Conservation (phyloP, 129 eudicot genomes). For the Lonicera japonica region DNA sequence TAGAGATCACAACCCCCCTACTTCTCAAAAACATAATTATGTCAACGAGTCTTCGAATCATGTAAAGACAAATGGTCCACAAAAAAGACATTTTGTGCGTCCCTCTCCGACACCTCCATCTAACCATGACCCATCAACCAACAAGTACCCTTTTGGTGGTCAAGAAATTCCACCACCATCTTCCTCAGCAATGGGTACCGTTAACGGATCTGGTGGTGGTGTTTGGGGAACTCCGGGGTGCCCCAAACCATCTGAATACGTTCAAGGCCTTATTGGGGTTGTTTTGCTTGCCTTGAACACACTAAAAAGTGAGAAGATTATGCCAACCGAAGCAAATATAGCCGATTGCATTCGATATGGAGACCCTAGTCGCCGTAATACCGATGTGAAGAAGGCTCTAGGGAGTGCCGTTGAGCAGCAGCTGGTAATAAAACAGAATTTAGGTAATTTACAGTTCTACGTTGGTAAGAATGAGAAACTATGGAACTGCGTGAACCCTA, state of each 20-base stretch:
- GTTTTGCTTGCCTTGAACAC: conserved; percentile 73
- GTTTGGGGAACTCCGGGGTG: conserved; percentile 80
- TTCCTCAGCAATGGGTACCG: conserved; percentile 32
- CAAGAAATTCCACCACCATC: conserved; percentile 28
- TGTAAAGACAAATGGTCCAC: conserved; percentile 36
- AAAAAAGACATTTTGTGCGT: conserved; percentile 44
- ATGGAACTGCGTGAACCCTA: conserved; percentile 77
- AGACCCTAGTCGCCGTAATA: conserved; percentile 45
- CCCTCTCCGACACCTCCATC: too few relatives aligned
- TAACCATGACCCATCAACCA: conserved; percentile 25
- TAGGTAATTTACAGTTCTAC: conserved; percentile 47
- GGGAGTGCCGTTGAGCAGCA: conserved; percentile 74
- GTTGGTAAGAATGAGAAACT: conserved; percentile 65
- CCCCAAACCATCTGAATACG: conserved; percentile 71
- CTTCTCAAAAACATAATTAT: conserved; percentile 40
- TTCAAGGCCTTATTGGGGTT: conserved; percentile 71
- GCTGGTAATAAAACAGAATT: conserved; percentile 45
- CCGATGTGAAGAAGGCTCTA: conserved; percentile 80
- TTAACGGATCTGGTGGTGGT: conserved; percentile 27
- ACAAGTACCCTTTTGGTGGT: conserved; percentile 25
- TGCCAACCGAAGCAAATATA: conserved; percentile 83
- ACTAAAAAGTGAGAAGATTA: conserved; percentile 63
- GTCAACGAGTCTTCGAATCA: conserved; percentile 25
- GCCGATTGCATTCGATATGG: conserved; percentile 70
- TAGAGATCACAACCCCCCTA: conserved; percentile 32